A percentile compares a stretch with the other conserved stretches of the same genome.
Evolutionary conservation across 2,329 filamentous ascomycete species (phyloP).

Genomic region (Botrytis elliptica): DNA sequence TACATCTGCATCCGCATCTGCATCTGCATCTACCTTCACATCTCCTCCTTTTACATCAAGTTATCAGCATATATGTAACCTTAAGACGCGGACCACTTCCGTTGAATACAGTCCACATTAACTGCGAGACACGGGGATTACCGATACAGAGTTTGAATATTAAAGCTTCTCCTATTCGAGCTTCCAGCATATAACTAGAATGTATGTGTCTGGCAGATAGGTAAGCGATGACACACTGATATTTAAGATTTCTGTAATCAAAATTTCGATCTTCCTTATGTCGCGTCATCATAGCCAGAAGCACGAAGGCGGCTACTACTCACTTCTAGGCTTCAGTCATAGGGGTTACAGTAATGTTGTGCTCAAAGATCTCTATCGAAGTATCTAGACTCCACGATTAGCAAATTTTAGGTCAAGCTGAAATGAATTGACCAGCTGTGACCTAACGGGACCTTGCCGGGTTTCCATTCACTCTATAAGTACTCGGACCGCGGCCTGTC

Average conservation of each 20-base stretch:
- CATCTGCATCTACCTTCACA: background rate
- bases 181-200: background rate
- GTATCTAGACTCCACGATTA: background rate
- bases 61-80: background rate
- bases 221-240: background rate
- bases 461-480: too few species aligned
- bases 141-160: background rate
- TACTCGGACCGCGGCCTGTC: background rate
- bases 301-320: background rate
- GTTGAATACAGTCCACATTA: background rate
- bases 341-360: background rate
- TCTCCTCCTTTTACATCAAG: background rate
- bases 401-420: background rate
- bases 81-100: constrained; percentile 1
- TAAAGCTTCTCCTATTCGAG: background rate
- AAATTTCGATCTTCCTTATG: background rate
- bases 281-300: background rate
- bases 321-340: background rate
- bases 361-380: background rate
- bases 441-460: background rate
- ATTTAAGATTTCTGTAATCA: background rate
- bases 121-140: constrained; percentile 2
- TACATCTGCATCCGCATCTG: background rate
- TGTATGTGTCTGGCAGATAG: constrained; percentile 4
- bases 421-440: background rate